A percentile compares a stretch with the other conserved stretches of the same genome.
Evolutionary conservation across 306 rosid genomes (phyloP).

Genomic region (Cicer bijugum): DNA sequence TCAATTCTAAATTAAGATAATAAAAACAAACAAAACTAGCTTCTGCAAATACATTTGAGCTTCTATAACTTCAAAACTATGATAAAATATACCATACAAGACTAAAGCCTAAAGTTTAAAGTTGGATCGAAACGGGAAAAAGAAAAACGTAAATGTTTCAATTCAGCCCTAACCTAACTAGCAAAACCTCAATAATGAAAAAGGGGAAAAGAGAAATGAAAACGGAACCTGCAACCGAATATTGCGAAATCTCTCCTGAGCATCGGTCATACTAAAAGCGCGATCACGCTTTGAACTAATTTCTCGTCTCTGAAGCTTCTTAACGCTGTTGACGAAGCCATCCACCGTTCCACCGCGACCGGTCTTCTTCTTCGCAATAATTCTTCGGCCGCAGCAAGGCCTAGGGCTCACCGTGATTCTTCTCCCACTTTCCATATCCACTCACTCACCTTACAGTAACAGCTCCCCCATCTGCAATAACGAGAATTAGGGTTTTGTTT

Average conservation of each 20-base stretch:
- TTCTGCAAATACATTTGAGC: not conserved
- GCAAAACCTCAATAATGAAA: not conserved
- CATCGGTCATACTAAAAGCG: conserved; percentile 65
- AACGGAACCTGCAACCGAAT: conserved; percentile 60
- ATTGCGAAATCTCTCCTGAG: conserved; percentile 66
- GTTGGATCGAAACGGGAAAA: not conserved
- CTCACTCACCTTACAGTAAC: conserved; percentile 1
- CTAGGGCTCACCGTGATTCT: conserved; percentile 67
- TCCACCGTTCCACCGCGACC: conserved; percentile 54
- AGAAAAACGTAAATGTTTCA: not conserved
- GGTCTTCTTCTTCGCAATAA: conserved; percentile 59
- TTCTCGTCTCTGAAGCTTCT: conserved; percentile 71
- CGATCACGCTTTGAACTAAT: conserved; percentile 69
- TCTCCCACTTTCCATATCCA: conserved; percentile 60
- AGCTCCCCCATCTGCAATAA: not conserved
- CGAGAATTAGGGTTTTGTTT: conserved; percentile 42
- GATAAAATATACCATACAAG: not conserved
- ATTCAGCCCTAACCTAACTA: conserved; percentile 32
- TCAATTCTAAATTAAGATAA: not conserved
- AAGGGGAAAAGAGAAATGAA: not conserved
- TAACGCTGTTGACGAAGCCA: conserved; percentile 66
- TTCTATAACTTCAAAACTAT: not conserved
- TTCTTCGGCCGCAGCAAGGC: conserved; percentile 61
- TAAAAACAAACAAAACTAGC: conserved; percentile 4
- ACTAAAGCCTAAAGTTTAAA: not conserved